Percentiles rank a stretch among this genome's conserved stretches.
Conservation (phyloP, 176 grass and related monocot species). For the Oropetium thomaeum region DNA sequence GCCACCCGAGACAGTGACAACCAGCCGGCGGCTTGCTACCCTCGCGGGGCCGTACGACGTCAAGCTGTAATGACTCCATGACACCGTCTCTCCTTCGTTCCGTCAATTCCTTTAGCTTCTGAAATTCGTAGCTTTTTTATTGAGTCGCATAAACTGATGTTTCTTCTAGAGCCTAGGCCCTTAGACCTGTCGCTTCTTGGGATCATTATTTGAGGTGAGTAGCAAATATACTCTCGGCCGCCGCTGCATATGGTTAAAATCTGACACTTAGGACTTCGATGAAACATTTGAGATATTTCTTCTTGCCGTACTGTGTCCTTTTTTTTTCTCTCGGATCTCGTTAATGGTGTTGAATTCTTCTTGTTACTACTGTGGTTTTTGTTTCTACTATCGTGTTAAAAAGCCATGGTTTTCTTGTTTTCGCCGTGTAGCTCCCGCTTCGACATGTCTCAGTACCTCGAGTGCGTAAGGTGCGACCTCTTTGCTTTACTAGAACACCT, state of each 20-base stretch:
- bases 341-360: background rate
- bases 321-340: background rate
- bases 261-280: constrained; percentile 42
- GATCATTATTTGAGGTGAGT: constrained; percentile 33
- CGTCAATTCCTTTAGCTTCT: constrained; percentile 41
- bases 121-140: constrained; percentile 4
- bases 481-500: constrained; percentile 47
- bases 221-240: constrained; percentile 31
- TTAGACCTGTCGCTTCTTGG: constrained; percentile 40
- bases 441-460: constrained; percentile 31
- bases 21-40: no score
- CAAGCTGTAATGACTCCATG: constrained; percentile 41
- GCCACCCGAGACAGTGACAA: constrained; percentile 51
- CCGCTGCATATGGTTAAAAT: constrained; percentile 45
- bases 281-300: constrained; percentile 34
- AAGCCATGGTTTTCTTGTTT: background rate
- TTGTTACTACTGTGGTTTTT: background rate
- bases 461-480: constrained; percentile 35
- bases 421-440: constrained; percentile 28
- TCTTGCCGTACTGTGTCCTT: constrained; percentile 30
- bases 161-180: constrained; percentile 39
- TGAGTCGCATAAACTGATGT: constrained; percentile 66
- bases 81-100: constrained; percentile 30
- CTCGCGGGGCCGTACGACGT: background rate
- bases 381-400: background rate